Evolutionary conservation across 345 rosid genomes (phyloP).

Genomic region (Camelina sativa): DNA sequence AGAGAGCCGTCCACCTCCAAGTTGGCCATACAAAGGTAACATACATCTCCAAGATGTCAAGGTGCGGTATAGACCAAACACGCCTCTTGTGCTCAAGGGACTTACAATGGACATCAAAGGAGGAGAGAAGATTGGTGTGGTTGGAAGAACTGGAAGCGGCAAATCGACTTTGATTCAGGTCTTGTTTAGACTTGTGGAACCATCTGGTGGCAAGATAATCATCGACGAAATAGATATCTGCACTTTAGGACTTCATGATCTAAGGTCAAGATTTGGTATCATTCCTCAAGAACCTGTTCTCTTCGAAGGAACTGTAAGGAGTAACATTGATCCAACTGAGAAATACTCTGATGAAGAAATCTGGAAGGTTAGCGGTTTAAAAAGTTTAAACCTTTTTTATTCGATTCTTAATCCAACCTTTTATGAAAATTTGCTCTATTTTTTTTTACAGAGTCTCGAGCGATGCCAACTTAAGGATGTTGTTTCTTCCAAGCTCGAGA

Average conservation of each 20-base stretch:
- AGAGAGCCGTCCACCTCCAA: slow-evolving; percentile 69
- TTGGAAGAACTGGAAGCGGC: slow-evolving; percentile 98
- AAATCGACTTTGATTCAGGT: slow-evolving; percentile 94
- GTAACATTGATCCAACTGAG: slow-evolving; percentile 88
- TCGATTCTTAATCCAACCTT: background rate
- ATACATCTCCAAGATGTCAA: slow-evolving; percentile 79
- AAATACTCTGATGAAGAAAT: slow-evolving; percentile 83
- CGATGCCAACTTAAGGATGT: slow-evolving; percentile 90
- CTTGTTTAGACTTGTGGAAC: slow-evolving; percentile 90
- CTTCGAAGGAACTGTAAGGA: slow-evolving; percentile 95
- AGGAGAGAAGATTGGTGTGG: slow-evolving; percentile 91
- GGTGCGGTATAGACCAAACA: slow-evolving; percentile 88
- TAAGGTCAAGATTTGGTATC: slow-evolving; percentile 91
- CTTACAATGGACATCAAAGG: slow-evolving; percentile 76
- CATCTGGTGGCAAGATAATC: slow-evolving; percentile 75
- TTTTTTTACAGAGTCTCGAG: slow-evolving; percentile 63
- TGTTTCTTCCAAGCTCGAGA: slow-evolving; percentile 74
- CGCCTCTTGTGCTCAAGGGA: slow-evolving; percentile 90
- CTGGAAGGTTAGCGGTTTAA: slow-evolving; percentile 66
- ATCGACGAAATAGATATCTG: slow-evolving; percentile 83
- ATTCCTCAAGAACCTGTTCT: slow-evolving; percentile 98
- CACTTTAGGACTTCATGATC: slow-evolving; percentile 82
- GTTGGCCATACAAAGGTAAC: slow-evolving; percentile 80
- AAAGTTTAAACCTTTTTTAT: background rate
- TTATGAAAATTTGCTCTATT: slow-evolving; percentile 1